A percentile compares a stretch with the other conserved stretches of the same genome.
These are phyloP conservation scores for Aeschynomene evenia DNA, from an alignment of 306 rosid genomes.

Conservation along the genomic window DNA sequence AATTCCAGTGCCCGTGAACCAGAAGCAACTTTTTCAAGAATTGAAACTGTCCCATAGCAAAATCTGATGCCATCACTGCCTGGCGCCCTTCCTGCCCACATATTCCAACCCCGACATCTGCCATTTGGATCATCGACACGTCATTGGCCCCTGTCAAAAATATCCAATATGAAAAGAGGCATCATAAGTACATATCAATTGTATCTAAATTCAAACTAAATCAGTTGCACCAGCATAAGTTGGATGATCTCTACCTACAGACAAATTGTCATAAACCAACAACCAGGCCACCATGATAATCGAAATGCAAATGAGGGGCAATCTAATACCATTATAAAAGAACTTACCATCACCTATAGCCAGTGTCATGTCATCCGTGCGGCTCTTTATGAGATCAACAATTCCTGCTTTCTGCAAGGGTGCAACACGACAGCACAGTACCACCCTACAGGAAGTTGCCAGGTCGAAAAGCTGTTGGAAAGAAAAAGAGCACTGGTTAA, in stretches of 20 bases:
- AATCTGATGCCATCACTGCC: conserved; percentile 99
- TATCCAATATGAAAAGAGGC: background rate
- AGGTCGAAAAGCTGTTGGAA: conserved; percentile 85
- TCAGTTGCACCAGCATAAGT: conserved; percentile 22
- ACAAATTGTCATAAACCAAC: conserved; percentile 11
- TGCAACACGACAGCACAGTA: conserved; percentile 97
- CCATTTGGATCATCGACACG: conserved; percentile 99
- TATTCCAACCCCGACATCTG: conserved; percentile 99
- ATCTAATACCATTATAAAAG: conserved; percentile 8
- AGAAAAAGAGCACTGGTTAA: conserved; percentile 25
- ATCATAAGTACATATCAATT: conserved; percentile 17
- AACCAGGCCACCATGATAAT: conserved; percentile 4
- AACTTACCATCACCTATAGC: conserved; percentile 96
- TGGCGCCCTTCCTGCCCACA: conserved; percentile 99
- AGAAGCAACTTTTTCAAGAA: conserved; percentile 79
- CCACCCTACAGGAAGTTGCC: conserved; percentile 84
- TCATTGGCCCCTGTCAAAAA: conserved; percentile 86
- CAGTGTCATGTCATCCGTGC: conserved; percentile 95
- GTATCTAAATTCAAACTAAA: conserved; percentile 14
- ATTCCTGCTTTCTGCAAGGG: conserved; percentile 99
- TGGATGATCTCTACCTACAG: background rate
- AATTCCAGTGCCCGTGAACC: conserved; percentile 99
- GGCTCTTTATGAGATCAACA: conserved; percentile 86
- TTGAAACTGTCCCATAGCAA: conserved; percentile 98
- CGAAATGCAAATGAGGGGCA: conserved; percentile 12